Conservation (phyloP, 768 basidiomycete species). For the Filobasidium wieringae region DNA sequence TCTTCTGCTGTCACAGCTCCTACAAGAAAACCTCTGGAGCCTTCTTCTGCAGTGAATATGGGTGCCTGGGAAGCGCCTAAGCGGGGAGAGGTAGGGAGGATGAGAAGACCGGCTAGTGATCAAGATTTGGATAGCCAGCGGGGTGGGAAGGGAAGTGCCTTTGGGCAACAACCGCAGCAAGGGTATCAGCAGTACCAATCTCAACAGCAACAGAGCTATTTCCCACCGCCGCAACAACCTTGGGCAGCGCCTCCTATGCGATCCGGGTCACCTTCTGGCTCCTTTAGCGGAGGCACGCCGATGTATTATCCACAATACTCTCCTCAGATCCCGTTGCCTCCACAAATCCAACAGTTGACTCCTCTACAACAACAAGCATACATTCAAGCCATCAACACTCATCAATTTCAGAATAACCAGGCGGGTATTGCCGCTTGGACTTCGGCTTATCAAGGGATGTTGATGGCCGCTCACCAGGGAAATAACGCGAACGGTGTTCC, state of each 20-base stretch:
- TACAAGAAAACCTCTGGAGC: background rate
- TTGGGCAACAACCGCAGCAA: background rate
- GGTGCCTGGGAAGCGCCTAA: background rate
- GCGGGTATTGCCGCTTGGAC: slow-evolving; percentile 32
- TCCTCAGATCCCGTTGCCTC: background rate
- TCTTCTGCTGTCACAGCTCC: background rate
- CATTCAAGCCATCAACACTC: slow-evolving; percentile 13
- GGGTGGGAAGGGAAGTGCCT: background rate
- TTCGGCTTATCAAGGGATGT: slow-evolving; percentile 30
- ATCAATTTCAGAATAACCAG: slow-evolving; percentile 26
- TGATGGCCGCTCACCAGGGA: slow-evolving; percentile 21
- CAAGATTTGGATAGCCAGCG: background rate
- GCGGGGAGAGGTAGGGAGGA: background rate
- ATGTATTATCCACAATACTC: background rate
- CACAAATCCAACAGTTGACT: background rate
- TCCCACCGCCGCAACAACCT: background rate
- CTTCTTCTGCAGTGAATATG: background rate
- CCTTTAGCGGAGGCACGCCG: background rate
- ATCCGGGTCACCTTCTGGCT: background rate
- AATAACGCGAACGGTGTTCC: slow-evolving; percentile 12
- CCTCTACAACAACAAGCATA: slow-evolving; percentile 15
- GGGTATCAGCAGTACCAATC: background rate
- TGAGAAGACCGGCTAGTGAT: background rate
- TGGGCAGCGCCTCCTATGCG: background rate
- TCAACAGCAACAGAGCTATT: background rate